Evolutionary conservation across 2,329 filamentous ascomycete genomes (phyloP), one percentile per base, ranked within the genome.

Genomic region (Penicillium sp.): DNA sequence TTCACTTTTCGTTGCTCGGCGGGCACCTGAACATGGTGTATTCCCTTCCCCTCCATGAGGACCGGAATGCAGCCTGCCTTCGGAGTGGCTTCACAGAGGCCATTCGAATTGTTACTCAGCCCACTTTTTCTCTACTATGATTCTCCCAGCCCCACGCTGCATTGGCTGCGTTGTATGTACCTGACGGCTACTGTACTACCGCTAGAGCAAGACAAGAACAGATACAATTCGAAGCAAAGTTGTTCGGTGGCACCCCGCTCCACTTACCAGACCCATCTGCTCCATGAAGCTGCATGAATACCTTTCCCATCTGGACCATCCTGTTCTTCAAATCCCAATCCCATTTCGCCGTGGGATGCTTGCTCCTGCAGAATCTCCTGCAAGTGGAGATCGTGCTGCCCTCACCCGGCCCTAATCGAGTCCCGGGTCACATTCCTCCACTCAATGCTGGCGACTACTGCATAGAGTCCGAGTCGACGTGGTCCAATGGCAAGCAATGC

Each of bases 391-490:
- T 63, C 58, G 59, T 67, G 56, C 68, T 69, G 66, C 64, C 59
- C 62, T 60, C 61, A 60, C 63, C 66, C 64, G 67, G 66, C 69
- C 68, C 66, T 67, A 70, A 66, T 66, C 64, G 69, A 59, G 63
- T 55, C 61, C 61, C 57, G 57, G 62, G 54, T 54, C 60, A 65
- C 67, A 63, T n/a, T 19, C 62, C 58, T 66, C 64, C 64, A 52
- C 22, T 37, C 36, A 52, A 67, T 66, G 41, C 54, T 51, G 56
- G 56, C 60, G 55, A 65, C 60, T 64, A 60, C 50, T 55, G 62
- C 61, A 69, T 69, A 69, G 69, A 67, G 63, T 63, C 70, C 62
- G 63, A 57, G 53, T 69, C 75, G 72, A 78, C 75, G 76, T 78
- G 76, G 76, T 67, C 75, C 75, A 78, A 78, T 77, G 62, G 71